Base-by-base conservation (phyloP, 176 grass and related monocot species). In the Carex cristatella region DNA sequence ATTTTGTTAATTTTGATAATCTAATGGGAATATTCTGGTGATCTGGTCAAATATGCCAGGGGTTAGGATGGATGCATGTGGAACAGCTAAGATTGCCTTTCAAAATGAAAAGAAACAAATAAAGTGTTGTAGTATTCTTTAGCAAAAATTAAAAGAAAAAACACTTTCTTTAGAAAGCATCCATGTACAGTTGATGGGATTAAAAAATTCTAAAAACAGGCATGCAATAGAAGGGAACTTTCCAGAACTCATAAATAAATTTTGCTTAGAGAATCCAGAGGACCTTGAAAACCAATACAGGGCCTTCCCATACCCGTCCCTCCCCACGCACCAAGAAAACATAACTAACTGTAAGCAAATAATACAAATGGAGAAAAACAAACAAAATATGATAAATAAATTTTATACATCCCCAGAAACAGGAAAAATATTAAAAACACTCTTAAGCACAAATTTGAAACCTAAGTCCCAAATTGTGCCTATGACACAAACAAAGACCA, bases 21-120 rank as follows among this genome's bases (percentile, higher is more conserved):
- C 19, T n/a, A 82, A 65, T 65, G n/a, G 5, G 9, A 65, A 82
- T 82, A 82, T 82, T 37, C 57, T 23, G 79, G 38, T 82, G 60
- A 49, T 37, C 57, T 61, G 79, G 79, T 82, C 79, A 49, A 65
- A 82, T 64, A 65, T 82, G 60, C 60, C 79, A 63, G 7, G 0
- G 2, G 37, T 48, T 27, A 82, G 10, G 55, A 44, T 49, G 10
- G 55, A 27, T 49, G 79, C 60, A 79, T 82, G 79, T 82, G 79
- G 19, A 82, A 49, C 79, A 82, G 60, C 37, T 57, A 23, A 82
- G 16, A 65, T 82, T 59, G 57, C 60, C 7, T 82, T 65, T 82
- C 48, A 58, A 40, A 55, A 32, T 5, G 0, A 32, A 33, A 78
- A 78, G 53, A 35, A 79, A 79, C 30, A 79, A 79, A 16, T 28